These are phyloP conservation scores for Paecilomyces variotii DNA, from an alignment of 2,329 filamentous ascomycete species.

Conservation along the genomic window DNA sequence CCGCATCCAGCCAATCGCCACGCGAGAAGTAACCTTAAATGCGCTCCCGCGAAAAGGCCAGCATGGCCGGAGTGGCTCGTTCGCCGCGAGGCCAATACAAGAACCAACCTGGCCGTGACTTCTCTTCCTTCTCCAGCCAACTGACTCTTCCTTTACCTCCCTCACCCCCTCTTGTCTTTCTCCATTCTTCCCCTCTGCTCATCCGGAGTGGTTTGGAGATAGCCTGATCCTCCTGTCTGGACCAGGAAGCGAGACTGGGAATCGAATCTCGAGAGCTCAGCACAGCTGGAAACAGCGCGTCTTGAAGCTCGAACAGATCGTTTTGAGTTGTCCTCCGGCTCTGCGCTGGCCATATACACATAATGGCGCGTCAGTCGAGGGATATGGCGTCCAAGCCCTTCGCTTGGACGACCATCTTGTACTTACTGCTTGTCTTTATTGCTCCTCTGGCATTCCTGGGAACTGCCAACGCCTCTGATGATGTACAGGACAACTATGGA, in stretches of 20 bases:
- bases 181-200: conserved; percentile 6
- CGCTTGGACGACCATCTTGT: conserved; percentile 83
- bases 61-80: conserved; percentile 31
- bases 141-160: conserved; percentile 13
- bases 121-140: conserved; percentile 9
- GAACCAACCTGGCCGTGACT: conserved; percentile 14
- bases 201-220: neutral
- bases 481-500: conserved; percentile 63
- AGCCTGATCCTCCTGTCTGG: conserved; percentile 3
- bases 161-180: conserved; percentile 11
- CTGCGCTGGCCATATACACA: conserved; percentile 18
- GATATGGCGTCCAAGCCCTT: conserved; percentile 61
- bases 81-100: conserved; percentile 25
- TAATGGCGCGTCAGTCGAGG: conserved; percentile 53
- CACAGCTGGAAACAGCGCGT: neutral
- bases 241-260: neutral
- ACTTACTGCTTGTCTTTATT: conserved; percentile 81
- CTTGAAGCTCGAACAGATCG: neutral
- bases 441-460: conserved; percentile 78
- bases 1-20: conserved; percentile 24
- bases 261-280: neutral
- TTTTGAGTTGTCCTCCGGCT: conserved; percentile 3
- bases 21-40: conserved; percentile 32
- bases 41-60: conserved; percentile 33
- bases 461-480: conserved; percentile 61